phyloP scores from a whole-genome alignment of 441 rosid species.

The Pelargonium cotyledonis region DNA sequence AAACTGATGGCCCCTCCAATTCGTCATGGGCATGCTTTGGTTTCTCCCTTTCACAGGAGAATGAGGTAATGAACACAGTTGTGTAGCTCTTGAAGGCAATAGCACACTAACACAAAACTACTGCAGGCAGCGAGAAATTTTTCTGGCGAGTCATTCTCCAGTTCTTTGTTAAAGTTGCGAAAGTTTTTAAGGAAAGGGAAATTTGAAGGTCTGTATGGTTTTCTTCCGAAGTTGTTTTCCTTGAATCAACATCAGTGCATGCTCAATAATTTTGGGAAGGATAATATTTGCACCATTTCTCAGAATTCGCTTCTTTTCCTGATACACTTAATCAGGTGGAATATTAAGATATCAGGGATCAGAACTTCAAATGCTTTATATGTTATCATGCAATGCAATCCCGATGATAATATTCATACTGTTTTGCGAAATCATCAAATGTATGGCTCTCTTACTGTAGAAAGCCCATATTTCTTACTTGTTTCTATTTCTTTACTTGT shows the following conservation, averaged over 20 bases:
- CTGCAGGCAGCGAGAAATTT: slow-evolving; percentile 50
- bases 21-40: slow-evolving; percentile 56
- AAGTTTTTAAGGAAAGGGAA: slow-evolving; percentile 41
- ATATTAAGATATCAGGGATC: neutral
- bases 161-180: slow-evolving; percentile 48
- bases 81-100: slow-evolving; percentile 9
- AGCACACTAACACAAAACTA: slow-evolving; percentile 14
- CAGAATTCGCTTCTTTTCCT: neutral
- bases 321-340: neutral
- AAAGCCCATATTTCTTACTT: slow-evolving; percentile 12
- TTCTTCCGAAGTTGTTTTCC: neutral
- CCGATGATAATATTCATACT: neutral
- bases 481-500: slow-evolving; percentile 28
- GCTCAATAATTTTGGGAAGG: neutral
- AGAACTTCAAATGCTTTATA: neutral
- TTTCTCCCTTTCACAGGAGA: slow-evolving; percentile 81
- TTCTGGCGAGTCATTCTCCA: slow-evolving; percentile 46
- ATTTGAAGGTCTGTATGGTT: slow-evolving; percentile 47
- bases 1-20: slow-evolving; percentile 34
- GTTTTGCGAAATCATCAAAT: neutral
- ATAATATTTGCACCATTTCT: neutral
- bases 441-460: neutral
- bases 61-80: slow-evolving; percentile 43
- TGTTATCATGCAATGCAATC: neutral
- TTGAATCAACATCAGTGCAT: neutral